These are phyloP conservation scores for Encephalitozoon cuniculi DNA, from an alignment of 371 early-diverging fungal genomes.

Conservation along the genomic window DNA sequence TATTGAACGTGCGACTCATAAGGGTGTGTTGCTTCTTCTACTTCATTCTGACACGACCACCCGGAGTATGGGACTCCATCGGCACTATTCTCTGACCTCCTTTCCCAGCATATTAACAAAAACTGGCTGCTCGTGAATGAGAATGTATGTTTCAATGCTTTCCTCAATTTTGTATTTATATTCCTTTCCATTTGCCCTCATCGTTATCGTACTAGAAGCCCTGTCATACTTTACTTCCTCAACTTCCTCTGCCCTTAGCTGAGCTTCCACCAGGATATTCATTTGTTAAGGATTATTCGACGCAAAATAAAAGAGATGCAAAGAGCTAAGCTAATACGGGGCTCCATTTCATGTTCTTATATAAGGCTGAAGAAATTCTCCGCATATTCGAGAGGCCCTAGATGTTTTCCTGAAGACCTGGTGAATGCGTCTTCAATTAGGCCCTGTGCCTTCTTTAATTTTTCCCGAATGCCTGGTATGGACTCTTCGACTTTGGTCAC, in stretches of 20 bases:
- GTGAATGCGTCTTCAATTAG: background rate
- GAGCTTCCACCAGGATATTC: slow-evolving; percentile 1
- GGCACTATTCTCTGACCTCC: background rate
- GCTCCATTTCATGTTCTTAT: background rate
- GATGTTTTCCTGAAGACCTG: background rate
- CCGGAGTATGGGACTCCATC: background rate
- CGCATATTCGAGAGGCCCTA: background rate
- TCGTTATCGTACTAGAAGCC: background rate
- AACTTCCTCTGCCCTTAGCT: slow-evolving; percentile 17
- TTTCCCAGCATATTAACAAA: background rate
- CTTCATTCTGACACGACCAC: background rate
- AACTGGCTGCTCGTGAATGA: background rate
- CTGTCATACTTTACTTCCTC: slow-evolving; percentile 2
- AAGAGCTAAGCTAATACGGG: background rate
- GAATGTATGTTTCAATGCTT: slow-evolving; percentile 17
- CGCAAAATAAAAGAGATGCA: background rate
- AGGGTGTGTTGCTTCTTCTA: background rate
- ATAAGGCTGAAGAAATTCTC: slow-evolving; percentile 2
- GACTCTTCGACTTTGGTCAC: background rate
- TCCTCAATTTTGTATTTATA: slow-evolving; percentile 3
- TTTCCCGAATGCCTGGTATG: background rate
- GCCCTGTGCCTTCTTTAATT: background rate
- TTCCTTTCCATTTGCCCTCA: background rate
- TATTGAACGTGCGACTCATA: slow-evolving; percentile 43
- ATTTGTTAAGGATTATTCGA: background rate